Evolutionary conservation across 768 basidiomycete species (phyloP).

Genomic region (Hygrophorus russula): DNA sequence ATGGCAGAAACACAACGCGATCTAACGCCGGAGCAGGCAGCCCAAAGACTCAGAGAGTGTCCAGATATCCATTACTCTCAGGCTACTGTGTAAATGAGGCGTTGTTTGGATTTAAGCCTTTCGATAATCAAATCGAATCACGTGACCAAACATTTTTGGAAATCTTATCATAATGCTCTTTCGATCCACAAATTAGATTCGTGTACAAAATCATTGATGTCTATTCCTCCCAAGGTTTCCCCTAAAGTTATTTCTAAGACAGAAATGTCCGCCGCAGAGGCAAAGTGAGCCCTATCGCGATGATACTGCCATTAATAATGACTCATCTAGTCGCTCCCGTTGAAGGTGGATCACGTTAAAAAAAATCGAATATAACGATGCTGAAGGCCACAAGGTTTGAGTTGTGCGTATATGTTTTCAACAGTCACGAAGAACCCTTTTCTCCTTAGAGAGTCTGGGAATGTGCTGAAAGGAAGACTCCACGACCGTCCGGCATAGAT

Average conservation of each 20-base stretch:
- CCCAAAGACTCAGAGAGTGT: slow-evolving; percentile 42
- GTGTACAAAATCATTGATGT: too few species aligned
- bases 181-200: too few species aligned
- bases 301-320: too few species aligned
- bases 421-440: not conserved
- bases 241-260: too few species aligned
- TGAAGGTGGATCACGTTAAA: slow-evolving; percentile 77
- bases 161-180: too few species aligned
- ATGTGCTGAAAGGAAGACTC: slow-evolving; percentile 73
- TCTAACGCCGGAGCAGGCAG: slow-evolving; percentile 83
- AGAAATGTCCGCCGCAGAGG: too few species aligned
- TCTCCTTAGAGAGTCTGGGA: slow-evolving; percentile 71
- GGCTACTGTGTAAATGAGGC: too few species aligned
- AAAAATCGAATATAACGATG: slow-evolving; percentile 72
- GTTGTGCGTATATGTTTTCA: not conserved
- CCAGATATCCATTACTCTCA: slow-evolving; percentile 53
- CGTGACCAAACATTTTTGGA: too few species aligned
- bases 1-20: slow-evolving; percentile 89
- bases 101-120: too few species aligned
- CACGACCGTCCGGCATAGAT: slow-evolving; percentile 69
- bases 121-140: too few species aligned
- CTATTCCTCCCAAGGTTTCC: too few species aligned
- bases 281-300: too few species aligned
- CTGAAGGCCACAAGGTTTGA: slow-evolving; percentile 60
- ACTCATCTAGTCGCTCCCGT: not conserved